Base-by-base conservation (phyloP, 1,139 yeast genomes). In the Diutina neorugosa region DNA sequence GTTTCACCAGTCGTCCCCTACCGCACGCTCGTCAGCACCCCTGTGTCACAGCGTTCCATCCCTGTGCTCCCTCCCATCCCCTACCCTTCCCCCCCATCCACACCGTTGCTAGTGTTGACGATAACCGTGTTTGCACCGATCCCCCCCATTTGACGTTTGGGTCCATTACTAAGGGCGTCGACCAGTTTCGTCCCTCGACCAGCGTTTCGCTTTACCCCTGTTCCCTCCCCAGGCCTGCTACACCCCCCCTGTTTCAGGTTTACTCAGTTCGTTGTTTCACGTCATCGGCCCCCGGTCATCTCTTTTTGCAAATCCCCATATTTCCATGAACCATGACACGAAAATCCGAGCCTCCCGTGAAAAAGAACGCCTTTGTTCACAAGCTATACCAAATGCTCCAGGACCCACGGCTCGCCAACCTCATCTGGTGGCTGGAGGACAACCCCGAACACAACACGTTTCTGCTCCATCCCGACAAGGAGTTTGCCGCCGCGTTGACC, bases 391-490 rank as follows among this genome's bases (percentile, higher is more conserved):
- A 77, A 52, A 81, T 82, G 86, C 68, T 82, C 31, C 69, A 69
- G 51, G 85, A 82, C 59, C 74, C 78, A n/a, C 67, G 65, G 42
- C 64, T 82, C 37, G 63, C 58, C 18, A 70, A 71, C 56, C 60
- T 74, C 42, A 88, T 91, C 49, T 82, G 91, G 79, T 93, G 98
- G 98, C 78, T 87, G 5, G 31, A 44, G 12, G 77, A 81, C 52
- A 67, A 76, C 53, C 82, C 80, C 51, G 78, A 76, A 52, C 70
- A 71, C 51, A 77, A 80, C 57, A 78, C 84, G 4, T 82, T 83
- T 65, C 81, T 85, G 1, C 68, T 85, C 23, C 73, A 74, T 55
- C 91, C 93, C 2, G 75, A 74, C 42, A 73, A 72, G 56, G 77
- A 73, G 57, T 74, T 74, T 61, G 73, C 76, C 34, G 65, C 67